phyloP scores from a whole-genome alignment of 176 grass and related monocot genomes.

The Rhynchospora tenuis region DNA sequence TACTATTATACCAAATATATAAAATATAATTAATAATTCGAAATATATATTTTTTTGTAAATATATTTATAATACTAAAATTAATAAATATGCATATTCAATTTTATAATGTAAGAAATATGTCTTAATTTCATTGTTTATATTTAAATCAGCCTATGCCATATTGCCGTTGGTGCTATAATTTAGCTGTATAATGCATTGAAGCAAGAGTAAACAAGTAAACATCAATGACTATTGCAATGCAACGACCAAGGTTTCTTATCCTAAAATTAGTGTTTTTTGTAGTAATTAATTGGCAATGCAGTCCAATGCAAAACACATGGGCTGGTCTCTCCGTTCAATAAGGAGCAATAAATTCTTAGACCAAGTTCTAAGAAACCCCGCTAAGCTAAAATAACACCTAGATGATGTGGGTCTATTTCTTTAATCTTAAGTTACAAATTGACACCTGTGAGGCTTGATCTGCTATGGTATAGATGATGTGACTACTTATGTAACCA shows the following conservation, averaged over 20 bases:
- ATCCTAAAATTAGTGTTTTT: neutral
- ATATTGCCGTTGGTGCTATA: too few relatives aligned
- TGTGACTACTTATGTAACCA: too few relatives aligned
- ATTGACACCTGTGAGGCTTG: neutral
- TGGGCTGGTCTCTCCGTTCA: neutral
- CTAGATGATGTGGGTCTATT: neutral
- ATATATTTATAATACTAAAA: too few relatives aligned
- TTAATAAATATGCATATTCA: too few relatives aligned
- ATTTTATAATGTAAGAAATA: too few relatives aligned
- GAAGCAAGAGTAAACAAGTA: neutral
- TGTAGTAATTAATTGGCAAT: neutral
- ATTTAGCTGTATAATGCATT: neutral
- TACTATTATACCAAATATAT: too few relatives aligned
- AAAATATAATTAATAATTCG: too few relatives aligned
- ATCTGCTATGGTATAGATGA: too few relatives aligned
- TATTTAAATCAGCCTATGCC: too few relatives aligned
- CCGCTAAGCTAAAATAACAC: neutral
- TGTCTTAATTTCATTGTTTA: too few relatives aligned
- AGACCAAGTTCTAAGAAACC: neutral
- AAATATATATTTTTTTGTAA: too few relatives aligned
- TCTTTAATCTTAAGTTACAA: neutral
- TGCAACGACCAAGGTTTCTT: neutral
- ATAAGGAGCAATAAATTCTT: neutral
- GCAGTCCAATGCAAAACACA: conserved; percentile 8
- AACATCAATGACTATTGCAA: neutral